A percentile compares a stretch with the other conserved stretches of the same genome.
phyloP scores from a whole-genome alignment of 225 moss, liverwort and hornwort species.

The Physcomitrium patens region DNA sequence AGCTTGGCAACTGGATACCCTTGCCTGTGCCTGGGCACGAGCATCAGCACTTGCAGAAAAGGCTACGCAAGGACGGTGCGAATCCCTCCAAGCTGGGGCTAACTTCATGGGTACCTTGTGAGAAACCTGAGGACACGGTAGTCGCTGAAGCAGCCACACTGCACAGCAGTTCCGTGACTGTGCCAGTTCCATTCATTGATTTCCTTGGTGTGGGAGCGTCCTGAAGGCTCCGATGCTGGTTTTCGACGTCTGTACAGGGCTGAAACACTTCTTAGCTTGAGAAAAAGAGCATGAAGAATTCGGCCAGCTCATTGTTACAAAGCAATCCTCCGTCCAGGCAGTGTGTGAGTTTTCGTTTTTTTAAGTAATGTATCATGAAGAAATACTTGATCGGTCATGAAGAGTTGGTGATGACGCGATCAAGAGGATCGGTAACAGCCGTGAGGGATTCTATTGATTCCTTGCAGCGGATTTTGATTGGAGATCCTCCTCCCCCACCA shows the following conservation, averaged over 20 bases:
- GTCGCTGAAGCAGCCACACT: conserved; percentile 31
- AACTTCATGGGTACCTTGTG: conserved; percentile 31
- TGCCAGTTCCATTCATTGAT: conserved; percentile 72
- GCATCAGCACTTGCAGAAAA: conserved; percentile 50
- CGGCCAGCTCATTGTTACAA: too few relatives aligned
- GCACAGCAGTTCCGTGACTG: conserved; percentile 35
- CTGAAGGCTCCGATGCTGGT: conserved; percentile 32
- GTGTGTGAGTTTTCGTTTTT: too few relatives aligned
- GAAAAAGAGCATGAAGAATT: background rate
- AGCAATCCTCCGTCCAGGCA: too few relatives aligned
- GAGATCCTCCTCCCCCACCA: background rate
- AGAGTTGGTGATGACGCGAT: too few relatives aligned
- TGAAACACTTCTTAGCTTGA: conserved; percentile 15
- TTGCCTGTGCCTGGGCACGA: conserved; percentile 23
- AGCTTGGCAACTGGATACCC: conserved; percentile 41
- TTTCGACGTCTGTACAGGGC: conserved; percentile 41
- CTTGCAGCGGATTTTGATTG: too few relatives aligned
- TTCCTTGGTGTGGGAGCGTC: conserved; percentile 85
- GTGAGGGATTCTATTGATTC: too few relatives aligned
- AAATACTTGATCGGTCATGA: too few relatives aligned
- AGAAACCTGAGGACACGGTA: conserved; percentile 21
- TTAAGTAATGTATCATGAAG: too few relatives aligned
- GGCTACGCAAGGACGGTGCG: conserved; percentile 43
- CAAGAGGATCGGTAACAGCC: too few relatives aligned
- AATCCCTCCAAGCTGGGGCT: conserved; percentile 33